Evolutionary conservation across 306 rosid species (phyloP).

Genomic region (Sicyos edulis): DNA sequence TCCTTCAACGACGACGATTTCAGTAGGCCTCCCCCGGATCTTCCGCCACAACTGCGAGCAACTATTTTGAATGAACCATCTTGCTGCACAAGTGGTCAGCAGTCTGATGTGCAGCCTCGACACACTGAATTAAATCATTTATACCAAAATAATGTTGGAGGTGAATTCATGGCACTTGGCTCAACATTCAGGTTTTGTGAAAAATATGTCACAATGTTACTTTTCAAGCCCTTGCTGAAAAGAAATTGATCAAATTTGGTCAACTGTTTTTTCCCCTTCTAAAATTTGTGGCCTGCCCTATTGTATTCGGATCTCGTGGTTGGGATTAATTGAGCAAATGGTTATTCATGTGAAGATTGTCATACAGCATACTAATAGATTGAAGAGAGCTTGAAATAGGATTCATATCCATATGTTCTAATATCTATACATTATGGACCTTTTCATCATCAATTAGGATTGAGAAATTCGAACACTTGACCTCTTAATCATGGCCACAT

Average conservation of each 20-base stretch:
- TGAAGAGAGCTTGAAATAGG: constrained; percentile 20
- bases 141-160: constrained; percentile 41
- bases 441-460: no score
- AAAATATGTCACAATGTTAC: constrained; percentile 45
- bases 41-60: constrained; percentile 60
- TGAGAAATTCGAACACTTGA: no score
- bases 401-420: background rate
- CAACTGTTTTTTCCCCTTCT: background rate
- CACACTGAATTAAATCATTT: constrained; percentile 65
- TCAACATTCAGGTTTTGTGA: constrained; percentile 51
- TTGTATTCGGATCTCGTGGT: background rate
- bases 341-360: constrained; percentile 17
- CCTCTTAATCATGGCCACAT: no score
- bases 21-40: constrained; percentile 59
- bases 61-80: constrained; percentile 34
- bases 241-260: constrained; percentile 17
- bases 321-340: constrained; percentile 14
- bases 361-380: constrained; percentile 13
- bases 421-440: background rate
- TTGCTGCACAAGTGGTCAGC: constrained; percentile 26
- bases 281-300: constrained; percentile 14
- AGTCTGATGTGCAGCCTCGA: constrained; percentile 27
- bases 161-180: constrained; percentile 46
- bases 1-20: constrained; percentile 50
- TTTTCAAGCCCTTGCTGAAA: constrained; percentile 49